Evolutionary conservation across 108 stramenopile genomes (phyloP).

Genomic region (Fragilaria crotonensis): DNA sequence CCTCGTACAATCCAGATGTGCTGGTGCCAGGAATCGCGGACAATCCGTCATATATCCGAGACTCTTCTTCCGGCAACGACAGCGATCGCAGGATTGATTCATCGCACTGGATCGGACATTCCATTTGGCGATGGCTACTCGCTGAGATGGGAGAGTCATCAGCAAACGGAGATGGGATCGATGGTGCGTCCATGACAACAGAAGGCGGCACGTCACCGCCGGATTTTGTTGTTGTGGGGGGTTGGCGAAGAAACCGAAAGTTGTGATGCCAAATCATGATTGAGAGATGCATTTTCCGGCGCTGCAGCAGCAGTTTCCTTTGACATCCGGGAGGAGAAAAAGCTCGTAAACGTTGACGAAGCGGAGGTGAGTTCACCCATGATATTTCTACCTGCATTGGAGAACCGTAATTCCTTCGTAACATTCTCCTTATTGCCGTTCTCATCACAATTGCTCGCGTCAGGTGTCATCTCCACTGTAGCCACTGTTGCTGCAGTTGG

Average conservation of each 20-base stretch:
- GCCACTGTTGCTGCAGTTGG: neutral
- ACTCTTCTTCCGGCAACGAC: neutral
- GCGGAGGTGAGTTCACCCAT: neutral
- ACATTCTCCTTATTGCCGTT: neutral
- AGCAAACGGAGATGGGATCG: neutral
- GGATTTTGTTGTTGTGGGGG: too few species aligned
- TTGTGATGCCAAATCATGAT: too few species aligned
- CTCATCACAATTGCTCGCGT: neutral
- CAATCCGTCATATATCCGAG: too few species aligned
- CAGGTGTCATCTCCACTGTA: neutral
- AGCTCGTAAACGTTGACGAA: neutral
- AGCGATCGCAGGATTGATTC: neutral
- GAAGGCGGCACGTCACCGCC: neutral
- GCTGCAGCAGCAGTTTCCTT: neutral
- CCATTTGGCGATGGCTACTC: neutral
- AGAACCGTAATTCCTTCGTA: neutral
- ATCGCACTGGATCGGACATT: neutral
- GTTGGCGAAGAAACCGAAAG: too few species aligned
- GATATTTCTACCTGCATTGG: neutral
- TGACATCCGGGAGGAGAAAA: neutral
- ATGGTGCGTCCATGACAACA: neutral
- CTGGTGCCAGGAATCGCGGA: too few species aligned
- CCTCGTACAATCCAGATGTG: too few species aligned
- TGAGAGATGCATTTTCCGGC: neutral
- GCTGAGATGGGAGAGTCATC: neutral